Evolutionary conservation across 345 rosid genomes (phyloP).

Genomic region (Anacardium occidentale): DNA sequence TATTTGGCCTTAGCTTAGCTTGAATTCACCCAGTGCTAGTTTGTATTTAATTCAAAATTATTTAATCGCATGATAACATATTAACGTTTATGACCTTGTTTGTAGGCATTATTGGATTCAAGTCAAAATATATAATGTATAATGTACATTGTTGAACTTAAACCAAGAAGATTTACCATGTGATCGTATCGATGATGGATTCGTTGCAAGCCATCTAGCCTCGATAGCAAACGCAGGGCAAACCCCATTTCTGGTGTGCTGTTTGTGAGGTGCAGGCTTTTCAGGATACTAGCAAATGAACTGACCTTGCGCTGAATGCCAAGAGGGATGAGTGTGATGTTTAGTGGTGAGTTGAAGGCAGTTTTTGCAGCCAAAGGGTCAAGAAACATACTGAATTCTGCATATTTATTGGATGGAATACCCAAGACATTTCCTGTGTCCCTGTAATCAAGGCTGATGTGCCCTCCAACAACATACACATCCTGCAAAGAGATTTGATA

Average conservation of each 20-base stretch:
- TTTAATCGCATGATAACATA: no score
- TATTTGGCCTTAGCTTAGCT: no score
- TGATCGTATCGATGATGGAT: conserved; percentile 59
- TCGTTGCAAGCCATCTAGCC: conserved; percentile 45
- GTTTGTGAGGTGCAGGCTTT: conserved; percentile 22
- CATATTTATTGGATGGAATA: conserved; percentile 44
- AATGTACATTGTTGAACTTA: no score
- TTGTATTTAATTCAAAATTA: no score
- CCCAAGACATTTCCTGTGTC: conserved; percentile 62
- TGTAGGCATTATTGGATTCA: no score
- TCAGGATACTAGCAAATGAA: conserved; percentile 40
- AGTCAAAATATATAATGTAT: not conserved
- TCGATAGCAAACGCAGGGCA: conserved; percentile 45
- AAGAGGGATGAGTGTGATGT: conserved; percentile 75
- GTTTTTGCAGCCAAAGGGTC: conserved; percentile 82
- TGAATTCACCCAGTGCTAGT: no score
- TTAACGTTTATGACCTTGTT: no score
- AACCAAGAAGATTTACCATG: conserved; percentile 38
- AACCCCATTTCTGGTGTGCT: conserved; percentile 63
- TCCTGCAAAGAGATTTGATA: conserved; percentile 45
- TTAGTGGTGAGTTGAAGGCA: conserved; percentile 57
- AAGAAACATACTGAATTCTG: conserved; percentile 86
- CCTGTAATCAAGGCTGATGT: conserved; percentile 32
- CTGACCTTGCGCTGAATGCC: conserved; percentile 48
- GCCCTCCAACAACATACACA: conserved; percentile 81